A percentile compares a stretch with the other conserved stretches of the same genome.
These are phyloP conservation scores for Leccinum pellstonianum DNA, from an alignment of 768 basidiomycete species.

Conservation along the genomic window DNA sequence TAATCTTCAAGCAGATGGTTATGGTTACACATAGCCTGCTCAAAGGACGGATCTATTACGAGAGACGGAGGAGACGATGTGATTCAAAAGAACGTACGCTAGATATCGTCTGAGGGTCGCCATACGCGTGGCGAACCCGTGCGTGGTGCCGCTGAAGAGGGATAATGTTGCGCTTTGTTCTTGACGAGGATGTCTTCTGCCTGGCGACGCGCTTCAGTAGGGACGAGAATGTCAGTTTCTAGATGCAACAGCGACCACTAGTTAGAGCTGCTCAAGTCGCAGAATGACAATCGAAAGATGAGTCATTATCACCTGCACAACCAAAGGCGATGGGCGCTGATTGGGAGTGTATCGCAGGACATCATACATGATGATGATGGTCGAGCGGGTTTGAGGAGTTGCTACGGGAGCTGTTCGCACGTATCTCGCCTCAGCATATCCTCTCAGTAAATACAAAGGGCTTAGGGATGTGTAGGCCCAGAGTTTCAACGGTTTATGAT, in stretches of 20 bases:
- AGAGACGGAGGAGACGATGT: background rate
- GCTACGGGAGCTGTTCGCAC: too few species aligned
- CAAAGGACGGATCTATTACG: conserved; percentile 28
- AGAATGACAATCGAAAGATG: background rate
- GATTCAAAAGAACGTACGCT: conserved; percentile 17
- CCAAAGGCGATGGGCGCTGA: conserved; percentile 54
- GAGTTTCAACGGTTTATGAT: too few species aligned
- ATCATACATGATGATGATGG: too few species aligned
- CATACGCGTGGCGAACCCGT: too few species aligned
- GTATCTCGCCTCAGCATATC: too few species aligned
- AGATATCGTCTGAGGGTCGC: conserved; percentile 24
- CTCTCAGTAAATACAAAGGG: too few species aligned
- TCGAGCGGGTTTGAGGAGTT: too few species aligned
- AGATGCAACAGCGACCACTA: background rate
- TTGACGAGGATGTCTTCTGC: conserved; percentile 57
- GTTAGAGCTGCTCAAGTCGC: background rate
- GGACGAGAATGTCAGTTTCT: conserved; percentile 50
- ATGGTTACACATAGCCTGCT: conserved; percentile 36
- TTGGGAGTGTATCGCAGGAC: too few species aligned
- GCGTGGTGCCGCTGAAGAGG: conserved; percentile 48
- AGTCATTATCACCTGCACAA: conserved; percentile 45
- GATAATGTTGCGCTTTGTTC: conserved; percentile 50
- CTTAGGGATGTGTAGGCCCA: too few species aligned
- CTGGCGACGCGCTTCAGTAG: conserved; percentile 47
- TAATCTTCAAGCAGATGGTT: conserved; percentile 58